A percentile compares a stretch with the other conserved stretches of the same genome.
These are phyloP conservation scores for Centella asiatica DNA, from an alignment of 129 eudicot genomes.

Conservation along the genomic window DNA sequence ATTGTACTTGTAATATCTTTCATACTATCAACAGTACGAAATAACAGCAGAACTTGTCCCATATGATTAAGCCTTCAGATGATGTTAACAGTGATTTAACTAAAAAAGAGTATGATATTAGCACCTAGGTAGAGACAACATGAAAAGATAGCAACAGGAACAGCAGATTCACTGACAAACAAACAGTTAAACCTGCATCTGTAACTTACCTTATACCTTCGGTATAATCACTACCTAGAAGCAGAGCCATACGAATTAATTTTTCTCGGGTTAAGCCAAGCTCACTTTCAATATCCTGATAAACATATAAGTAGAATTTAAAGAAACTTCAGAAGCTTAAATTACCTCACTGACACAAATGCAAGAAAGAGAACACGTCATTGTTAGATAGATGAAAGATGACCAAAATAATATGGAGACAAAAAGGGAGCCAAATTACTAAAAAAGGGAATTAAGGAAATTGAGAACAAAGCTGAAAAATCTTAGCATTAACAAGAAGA, in stretches of 20 bases:
- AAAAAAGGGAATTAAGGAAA: too few relatives aligned
- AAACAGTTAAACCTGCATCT: not conserved
- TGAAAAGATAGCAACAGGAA: not conserved
- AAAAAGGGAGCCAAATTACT: too few relatives aligned
- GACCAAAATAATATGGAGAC: too few relatives aligned
- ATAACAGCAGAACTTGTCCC: not conserved
- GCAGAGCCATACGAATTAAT: constrained; percentile 84
- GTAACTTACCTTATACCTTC: constrained; percentile 80
- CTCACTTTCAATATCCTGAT: constrained; percentile 83
- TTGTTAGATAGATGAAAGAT: not conserved
- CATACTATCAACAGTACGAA: not conserved
- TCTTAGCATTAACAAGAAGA: too few relatives aligned
- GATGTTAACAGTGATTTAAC: not conserved
- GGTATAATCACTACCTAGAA: constrained; percentile 95
- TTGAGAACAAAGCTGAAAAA: too few relatives aligned
- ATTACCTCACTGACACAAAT: too few relatives aligned
- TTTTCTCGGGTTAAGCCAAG: constrained; percentile 79
- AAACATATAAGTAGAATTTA: constrained; percentile 10
- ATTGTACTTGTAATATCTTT: not conserved
- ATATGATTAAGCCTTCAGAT: not conserved
- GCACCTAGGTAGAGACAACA: not conserved
- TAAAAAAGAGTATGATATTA: too few relatives aligned
- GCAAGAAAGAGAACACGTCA: not conserved
- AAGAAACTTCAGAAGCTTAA: not conserved
- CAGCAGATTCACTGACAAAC: not conserved